Evolutionary conservation across 768 basidiomycete genomes (phyloP).

Genomic region (Clitopilus hobsonii): DNA sequence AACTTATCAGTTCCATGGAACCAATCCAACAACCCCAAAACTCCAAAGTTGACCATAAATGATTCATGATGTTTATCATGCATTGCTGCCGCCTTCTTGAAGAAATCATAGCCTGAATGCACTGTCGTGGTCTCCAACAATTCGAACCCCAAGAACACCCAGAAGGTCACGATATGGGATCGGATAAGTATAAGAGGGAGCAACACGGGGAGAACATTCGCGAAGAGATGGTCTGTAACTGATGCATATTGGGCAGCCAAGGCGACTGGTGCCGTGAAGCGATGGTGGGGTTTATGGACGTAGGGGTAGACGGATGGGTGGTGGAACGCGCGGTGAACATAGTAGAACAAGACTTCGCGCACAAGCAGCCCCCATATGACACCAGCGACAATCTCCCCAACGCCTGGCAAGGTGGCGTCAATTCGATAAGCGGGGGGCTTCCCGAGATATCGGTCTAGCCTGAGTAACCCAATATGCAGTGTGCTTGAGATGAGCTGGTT

Average conservation of each 20-base stretch:
- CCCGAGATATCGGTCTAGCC: background rate
- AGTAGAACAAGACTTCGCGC: constrained; percentile 26
- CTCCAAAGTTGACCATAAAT: constrained; percentile 22
- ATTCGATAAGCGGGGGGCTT: constrained; percentile 14
- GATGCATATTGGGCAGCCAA: constrained; percentile 23
- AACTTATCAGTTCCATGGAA: constrained; percentile 13
- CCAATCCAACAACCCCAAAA: constrained; percentile 21
- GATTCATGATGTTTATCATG: constrained; percentile 25
- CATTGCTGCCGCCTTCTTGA: constrained; percentile 14
- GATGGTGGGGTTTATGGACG: constrained; percentile 26
- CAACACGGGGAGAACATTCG: constrained; percentile 22
- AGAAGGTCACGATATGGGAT: constrained; percentile 22
- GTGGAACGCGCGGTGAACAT: constrained; percentile 23
- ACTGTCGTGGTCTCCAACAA: constrained; percentile 22
- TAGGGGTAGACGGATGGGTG: constrained; percentile 17
- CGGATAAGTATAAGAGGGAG: constrained; percentile 19
- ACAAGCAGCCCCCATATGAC: constrained; percentile 14
- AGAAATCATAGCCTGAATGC: constrained; percentile 24
- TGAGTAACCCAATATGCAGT: constrained; percentile 14
- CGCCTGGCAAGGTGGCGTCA: constrained; percentile 14
- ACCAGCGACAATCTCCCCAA: constrained; percentile 14
- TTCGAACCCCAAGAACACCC: constrained; percentile 19
- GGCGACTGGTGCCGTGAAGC: constrained; percentile 26
- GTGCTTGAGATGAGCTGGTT: constrained; percentile 19
- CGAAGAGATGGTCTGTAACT: constrained; percentile 21